Percentiles rank a stretch among this genome's conserved stretches.
phyloP scores from a whole-genome alignment of 768 basidiomycete species.

The Lactarius hatsudake region DNA sequence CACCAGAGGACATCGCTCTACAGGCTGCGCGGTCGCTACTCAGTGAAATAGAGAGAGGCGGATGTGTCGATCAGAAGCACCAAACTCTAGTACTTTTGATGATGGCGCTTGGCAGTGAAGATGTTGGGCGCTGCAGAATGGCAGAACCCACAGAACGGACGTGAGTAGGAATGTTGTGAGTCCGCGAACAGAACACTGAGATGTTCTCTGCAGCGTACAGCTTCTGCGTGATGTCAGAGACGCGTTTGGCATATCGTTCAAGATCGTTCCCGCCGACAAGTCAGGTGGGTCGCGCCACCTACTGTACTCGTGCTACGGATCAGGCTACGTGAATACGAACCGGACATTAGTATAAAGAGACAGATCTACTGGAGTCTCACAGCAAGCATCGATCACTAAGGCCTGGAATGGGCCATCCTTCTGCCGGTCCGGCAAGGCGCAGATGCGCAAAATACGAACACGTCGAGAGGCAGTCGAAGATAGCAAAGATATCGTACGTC shows the following conservation, averaged over 20 bases:
- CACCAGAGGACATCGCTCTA: constrained; percentile 91
- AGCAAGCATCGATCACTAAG: not conserved
- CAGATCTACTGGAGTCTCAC: not conserved
- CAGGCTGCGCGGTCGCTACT: constrained; percentile 77
- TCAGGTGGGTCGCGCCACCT: constrained; percentile 55
- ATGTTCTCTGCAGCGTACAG: constrained; percentile 64
- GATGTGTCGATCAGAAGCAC: constrained; percentile 88
- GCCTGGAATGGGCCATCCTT: not conserved
- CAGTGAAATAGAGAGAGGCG: constrained; percentile 73
- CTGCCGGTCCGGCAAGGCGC: no score
- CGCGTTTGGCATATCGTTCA: constrained; percentile 92
- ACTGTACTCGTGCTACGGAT: constrained; percentile 86
- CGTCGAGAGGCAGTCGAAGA: not conserved
- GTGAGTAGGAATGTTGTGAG: constrained; percentile 34
- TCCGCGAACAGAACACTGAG: constrained; percentile 17
- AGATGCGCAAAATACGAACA: not conserved
- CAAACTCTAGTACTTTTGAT: constrained; percentile 81
- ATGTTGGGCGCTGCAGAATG: constrained; percentile 88
- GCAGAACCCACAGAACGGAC: constrained; percentile 78
- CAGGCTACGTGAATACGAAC: constrained; percentile 88
- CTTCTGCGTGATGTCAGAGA: constrained; percentile 79
- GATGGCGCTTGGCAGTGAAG: constrained; percentile 97
- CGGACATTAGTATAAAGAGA: constrained; percentile 59
- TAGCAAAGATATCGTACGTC: not conserved
- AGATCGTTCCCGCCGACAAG: constrained; percentile 65